phyloP scores from a whole-genome alignment of 2,329 filamentous ascomycete species.

The Endothia cerciana region DNA sequence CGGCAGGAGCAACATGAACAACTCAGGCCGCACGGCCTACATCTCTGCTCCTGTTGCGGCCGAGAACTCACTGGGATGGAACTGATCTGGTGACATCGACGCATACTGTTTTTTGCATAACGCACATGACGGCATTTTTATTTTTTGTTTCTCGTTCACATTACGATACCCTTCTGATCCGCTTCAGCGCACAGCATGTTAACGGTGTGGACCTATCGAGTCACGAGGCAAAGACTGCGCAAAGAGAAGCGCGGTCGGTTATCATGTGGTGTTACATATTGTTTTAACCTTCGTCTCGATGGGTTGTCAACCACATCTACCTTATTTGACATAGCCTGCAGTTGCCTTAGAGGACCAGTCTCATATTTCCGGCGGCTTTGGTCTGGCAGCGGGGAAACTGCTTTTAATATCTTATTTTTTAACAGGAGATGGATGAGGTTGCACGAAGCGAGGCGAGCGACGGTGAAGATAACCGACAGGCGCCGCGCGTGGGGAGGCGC shows the following conservation, averaged over 20 bases:
- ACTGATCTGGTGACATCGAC: constrained; percentile 55
- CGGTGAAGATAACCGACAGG: constrained; percentile 16
- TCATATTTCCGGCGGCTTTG: constrained; percentile 40
- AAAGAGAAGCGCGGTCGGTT: constrained; percentile 22
- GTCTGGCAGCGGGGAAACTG: constrained; percentile 37
- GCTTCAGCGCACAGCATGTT: constrained; percentile 34
- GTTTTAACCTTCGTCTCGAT: constrained; percentile 28
- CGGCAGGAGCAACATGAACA: constrained; percentile 59
- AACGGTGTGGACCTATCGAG: constrained; percentile 36
- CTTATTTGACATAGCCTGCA: constrained; percentile 25
- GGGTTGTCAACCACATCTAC: constrained; percentile 20
- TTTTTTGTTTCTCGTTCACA: constrained; percentile 33
- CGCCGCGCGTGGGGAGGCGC: constrained; percentile 28
- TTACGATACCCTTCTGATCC: constrained; percentile 52
- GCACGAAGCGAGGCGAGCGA: constrained; percentile 23
- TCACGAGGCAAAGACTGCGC: constrained; percentile 26
- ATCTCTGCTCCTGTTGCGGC: constrained; percentile 91
- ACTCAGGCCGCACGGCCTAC: constrained; percentile 61
- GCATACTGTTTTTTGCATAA: constrained; percentile 35
- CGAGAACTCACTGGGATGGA: constrained; percentile 95
- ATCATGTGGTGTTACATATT: constrained; percentile 30
- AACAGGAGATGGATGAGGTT: constrained; percentile 26
- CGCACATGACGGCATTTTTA: constrained; percentile 32
- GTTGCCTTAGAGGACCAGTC: constrained; percentile 36
- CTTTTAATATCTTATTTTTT: constrained; percentile 33